A percentile compares a stretch with the other conserved stretches of the same genome.
phyloP scores from a whole-genome alignment of 768 basidiomycete genomes.

The Lactarius tabidus region DNA sequence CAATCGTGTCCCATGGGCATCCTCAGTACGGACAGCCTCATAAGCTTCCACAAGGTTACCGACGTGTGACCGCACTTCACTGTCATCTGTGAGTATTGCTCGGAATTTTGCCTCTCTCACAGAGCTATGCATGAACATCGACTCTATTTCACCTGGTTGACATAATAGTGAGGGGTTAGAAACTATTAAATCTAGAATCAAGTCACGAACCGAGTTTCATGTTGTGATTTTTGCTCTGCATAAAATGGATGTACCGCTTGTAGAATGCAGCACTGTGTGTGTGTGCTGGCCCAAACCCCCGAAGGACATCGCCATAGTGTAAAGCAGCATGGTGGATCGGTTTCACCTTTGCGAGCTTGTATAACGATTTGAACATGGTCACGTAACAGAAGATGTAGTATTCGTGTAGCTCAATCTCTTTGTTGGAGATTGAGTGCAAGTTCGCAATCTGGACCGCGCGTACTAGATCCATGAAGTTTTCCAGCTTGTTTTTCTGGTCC shows the following conservation, averaged over 20 bases:
- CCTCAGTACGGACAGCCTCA: neutral
- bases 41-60: conserved; percentile 1
- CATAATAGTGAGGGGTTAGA: no score
- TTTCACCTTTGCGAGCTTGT: conserved; percentile 27
- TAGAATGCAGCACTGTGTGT: conserved; percentile 15
- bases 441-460: conserved; percentile 28
- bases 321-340: conserved; percentile 35
- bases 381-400: conserved; percentile 28
- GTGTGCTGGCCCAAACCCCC: conserved; percentile 33
- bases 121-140: conserved; percentile 13
- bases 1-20: neutral
- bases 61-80: no score
- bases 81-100: no score
- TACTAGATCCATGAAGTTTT: conserved; percentile 34
- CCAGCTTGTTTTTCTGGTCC: conserved; percentile 23
- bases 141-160: conserved; percentile 22
- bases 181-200: neutral
- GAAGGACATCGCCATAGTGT: conserved; percentile 30
- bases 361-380: conserved; percentile 24
- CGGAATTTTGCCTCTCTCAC: conserved; percentile 6
- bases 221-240: no score
- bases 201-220: conserved; percentile 24
- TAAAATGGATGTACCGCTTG: no score
- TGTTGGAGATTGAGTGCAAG: conserved; percentile 19
- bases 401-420: conserved; percentile 6